A percentile compares a stretch with the other conserved stretches of the same genome.
These are phyloP conservation scores for Aspergillus transmontanensis DNA, from an alignment of 2,329 filamentous ascomycete genomes.

Conservation along the genomic window DNA sequence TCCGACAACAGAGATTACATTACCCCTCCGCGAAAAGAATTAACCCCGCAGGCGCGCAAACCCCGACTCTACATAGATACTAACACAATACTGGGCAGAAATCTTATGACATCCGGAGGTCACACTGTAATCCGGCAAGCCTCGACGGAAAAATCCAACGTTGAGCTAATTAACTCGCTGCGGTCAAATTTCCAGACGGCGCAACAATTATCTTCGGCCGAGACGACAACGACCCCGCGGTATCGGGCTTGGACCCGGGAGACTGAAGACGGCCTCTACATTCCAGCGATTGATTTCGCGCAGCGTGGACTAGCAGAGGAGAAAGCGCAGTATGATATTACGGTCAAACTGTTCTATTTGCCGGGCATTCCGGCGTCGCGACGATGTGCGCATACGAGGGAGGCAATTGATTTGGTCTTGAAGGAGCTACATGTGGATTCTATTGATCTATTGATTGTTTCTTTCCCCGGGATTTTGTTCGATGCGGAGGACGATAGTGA, in stretches of 20 bases:
- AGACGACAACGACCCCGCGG: constrained; percentile 11
- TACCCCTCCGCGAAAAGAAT: not conserved
- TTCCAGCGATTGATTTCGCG: constrained; percentile 76
- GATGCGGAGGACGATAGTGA: constrained; percentile 88
- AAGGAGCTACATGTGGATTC: constrained; percentile 74
- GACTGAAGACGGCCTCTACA: constrained; percentile 65
- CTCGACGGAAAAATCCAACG: constrained; percentile 80
- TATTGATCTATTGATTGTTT: constrained; percentile 87
- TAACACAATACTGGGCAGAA: constrained; percentile 50
- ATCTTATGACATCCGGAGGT: constrained; percentile 81
- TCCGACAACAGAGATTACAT: not conserved
- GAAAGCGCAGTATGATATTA: constrained; percentile 84
- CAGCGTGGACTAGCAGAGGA: constrained; percentile 77
- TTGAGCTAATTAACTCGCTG: constrained; percentile 86
- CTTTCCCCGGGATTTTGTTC: constrained; percentile 90
- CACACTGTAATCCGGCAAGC: constrained; percentile 82
- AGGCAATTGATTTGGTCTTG: constrained; percentile 78
- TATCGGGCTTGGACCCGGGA: constrained; percentile 69
- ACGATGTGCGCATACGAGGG: constrained; percentile 70
- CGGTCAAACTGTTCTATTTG: constrained; percentile 92
- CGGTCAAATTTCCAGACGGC: constrained; percentile 79
- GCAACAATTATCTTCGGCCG: constrained; percentile 58
- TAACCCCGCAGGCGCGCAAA: not conserved
- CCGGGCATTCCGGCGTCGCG: constrained; percentile 66
- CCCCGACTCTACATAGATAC: constrained; percentile 4